Evolutionary conservation across 345 rosid genomes (phyloP).

Genomic region (Syzygium jambos): DNA sequence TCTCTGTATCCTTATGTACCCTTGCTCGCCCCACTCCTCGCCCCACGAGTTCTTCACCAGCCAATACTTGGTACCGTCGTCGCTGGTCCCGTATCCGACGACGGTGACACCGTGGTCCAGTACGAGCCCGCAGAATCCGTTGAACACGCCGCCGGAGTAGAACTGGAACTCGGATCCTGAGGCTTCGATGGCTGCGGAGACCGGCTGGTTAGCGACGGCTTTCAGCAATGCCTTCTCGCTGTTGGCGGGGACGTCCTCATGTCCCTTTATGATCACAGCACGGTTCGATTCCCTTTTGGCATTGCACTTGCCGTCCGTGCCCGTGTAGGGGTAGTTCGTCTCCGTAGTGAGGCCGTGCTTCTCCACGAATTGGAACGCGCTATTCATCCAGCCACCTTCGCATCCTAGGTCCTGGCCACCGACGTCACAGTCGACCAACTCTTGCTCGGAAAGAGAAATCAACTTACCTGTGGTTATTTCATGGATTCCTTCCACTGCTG

Average conservation of each 20-base stretch:
- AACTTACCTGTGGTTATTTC: conserved; percentile 3
- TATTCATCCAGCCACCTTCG: conserved; percentile 26
- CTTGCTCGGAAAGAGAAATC: conserved; percentile 14
- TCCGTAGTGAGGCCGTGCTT: conserved; percentile 15
- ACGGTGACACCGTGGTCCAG: conserved; percentile 30
- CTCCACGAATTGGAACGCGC: conserved; percentile 17
- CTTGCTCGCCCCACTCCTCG: conserved; percentile 26
- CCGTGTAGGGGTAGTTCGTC: conserved; percentile 17
- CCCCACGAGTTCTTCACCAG: conserved; percentile 45
- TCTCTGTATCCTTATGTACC: conserved; percentile 28
- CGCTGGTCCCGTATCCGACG: conserved; percentile 19
- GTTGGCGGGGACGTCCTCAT: conserved; percentile 9
- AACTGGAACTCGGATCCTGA: background rate
- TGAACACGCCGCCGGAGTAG: conserved; percentile 10
- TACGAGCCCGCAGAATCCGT: conserved; percentile 7
- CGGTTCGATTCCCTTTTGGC: background rate
- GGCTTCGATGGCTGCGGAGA: background rate
- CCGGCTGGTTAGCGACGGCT: background rate
- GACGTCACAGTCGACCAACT: conserved; percentile 12
- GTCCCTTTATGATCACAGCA: conserved; percentile 16
- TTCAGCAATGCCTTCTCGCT: background rate
- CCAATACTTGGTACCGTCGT: conserved; percentile 18
- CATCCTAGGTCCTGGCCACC: conserved; percentile 1
- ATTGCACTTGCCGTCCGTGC: conserved; percentile 16
- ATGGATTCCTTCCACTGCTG: conserved; percentile 11